Evolutionary conservation across 2,329 filamentous ascomycete genomes (phyloP).

Genomic region (Calonectria leucothoes): DNA sequence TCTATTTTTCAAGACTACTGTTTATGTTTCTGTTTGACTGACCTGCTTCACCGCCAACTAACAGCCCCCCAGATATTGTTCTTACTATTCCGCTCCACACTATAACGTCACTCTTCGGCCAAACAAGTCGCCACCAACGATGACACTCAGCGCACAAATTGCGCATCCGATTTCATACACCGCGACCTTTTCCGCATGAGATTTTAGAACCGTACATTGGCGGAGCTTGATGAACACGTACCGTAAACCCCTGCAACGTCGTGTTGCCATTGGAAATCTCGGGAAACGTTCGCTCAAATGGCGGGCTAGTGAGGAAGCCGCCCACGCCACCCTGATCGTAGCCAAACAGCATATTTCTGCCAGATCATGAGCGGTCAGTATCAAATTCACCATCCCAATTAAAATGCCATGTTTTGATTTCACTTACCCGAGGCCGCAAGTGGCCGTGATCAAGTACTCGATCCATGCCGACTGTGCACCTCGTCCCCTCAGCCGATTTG

Average conservation of each 20-base stretch:
- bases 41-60: too few species aligned
- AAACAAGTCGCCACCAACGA: not conserved
- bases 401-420: not conserved
- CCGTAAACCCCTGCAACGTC: not conserved
- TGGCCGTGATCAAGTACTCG: not conserved
- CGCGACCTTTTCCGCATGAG: not conserved
- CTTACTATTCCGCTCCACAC: too few species aligned
- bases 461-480: not conserved
- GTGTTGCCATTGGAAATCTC: not conserved
- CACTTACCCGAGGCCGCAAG: not conserved
- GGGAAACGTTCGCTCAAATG: not conserved
- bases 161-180: not conserved
- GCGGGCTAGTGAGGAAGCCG: not conserved
- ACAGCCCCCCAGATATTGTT: too few species aligned
- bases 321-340: not conserved
- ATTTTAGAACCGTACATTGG: not conserved
- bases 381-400: not conserved
- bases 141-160: not conserved
- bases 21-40: too few species aligned
- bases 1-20: too few species aligned
- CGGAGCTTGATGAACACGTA: not conserved
- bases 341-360: not conserved
- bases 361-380: not conserved
- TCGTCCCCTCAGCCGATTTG: not conserved
- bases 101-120: not conserved